Conservation (phyloP, 2,329 filamentous ascomycete genomes). For the Phaeosphaeria sp. region DNA sequence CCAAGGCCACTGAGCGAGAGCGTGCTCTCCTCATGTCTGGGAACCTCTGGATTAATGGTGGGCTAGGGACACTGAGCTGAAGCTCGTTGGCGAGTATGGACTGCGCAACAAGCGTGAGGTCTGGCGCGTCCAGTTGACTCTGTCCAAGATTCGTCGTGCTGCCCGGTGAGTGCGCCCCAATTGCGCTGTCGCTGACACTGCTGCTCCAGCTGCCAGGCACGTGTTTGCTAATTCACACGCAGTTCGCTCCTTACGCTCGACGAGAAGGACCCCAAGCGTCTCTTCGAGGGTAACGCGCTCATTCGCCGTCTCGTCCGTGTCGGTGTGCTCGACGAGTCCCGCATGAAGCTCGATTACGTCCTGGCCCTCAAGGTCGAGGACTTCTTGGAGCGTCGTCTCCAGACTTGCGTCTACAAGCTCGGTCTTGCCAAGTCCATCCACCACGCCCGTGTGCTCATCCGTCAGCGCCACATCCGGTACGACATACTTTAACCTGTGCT, state of each 20-base stretch:
- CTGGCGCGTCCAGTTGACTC: conserved; percentile 98
- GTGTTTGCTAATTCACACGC: conserved; percentile 27
- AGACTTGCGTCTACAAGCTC: conserved; percentile 99
- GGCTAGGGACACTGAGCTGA: conserved; percentile 95
- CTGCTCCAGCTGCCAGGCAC: conserved; percentile 5
- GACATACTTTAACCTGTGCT: conserved; percentile 17
- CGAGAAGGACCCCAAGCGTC: conserved; percentile 99
- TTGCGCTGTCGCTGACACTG: conserved; percentile 18
- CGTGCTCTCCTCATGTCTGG: conserved; percentile 98
- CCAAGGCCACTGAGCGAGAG: conserved; percentile 96
- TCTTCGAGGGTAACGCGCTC: conserved; percentile 99
- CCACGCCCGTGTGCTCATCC: conserved; percentile 99
- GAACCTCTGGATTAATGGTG: conserved; percentile 69
- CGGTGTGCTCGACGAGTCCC: conserved; percentile 99
- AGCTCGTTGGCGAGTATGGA: conserved; percentile 99
- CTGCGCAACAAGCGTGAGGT: conserved; percentile 99
- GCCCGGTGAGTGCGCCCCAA: conserved; percentile 75
- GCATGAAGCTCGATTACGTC: conserved; percentile 99
- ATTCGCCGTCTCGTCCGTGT: conserved; percentile 99
- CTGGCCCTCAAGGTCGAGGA: conserved; percentile 98
- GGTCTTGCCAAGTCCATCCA: conserved; percentile 99
- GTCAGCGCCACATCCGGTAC: conserved; percentile 95
- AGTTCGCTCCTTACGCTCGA: conserved; percentile 99
- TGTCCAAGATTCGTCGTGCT: conserved; percentile 99
- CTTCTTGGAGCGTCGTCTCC: conserved; percentile 99